Base-by-base conservation (phyloP, 2,329 filamentous ascomycete species). In the Fonsecaea monophora region DNA sequence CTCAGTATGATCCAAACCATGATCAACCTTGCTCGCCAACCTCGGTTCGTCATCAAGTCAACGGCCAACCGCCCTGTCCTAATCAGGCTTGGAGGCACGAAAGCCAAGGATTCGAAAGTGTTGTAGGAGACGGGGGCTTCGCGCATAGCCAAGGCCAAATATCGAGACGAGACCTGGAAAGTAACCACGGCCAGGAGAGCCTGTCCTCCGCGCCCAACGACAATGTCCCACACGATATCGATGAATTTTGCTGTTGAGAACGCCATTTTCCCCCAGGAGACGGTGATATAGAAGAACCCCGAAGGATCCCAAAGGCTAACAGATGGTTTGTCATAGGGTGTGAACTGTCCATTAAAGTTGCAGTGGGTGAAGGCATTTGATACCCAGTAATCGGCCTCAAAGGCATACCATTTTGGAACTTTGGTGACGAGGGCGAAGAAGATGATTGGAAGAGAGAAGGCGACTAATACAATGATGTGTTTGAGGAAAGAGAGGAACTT, bases 221-320 rank as follows among this genome's bases (percentile, higher is more conserved):
- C 42, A 12, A 78, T 68, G 58, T 79, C 77, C 77, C 77, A 79
- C 1, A 72, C 63, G 6, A 77, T 71, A 58, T 79, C 77, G 32
- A 79, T 75, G 2, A 74, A 70, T 54, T 79, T 79, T 8, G 72
- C 78, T 5, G 74, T 72, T 15, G 74, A 70, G 59, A 79, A 79
- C 0, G 73, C 59, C 64, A 70, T 64, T 32, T 35, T 57, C 10
- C 70, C 70, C 67, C 69, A 70, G 0, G 68, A 56, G 37, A 68
- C 61, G 8, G 63, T 67, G 40, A 71, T 71, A 53, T 69, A 62
- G 62, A 71, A 69, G 38, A 71, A 59, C 1, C 69, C 69, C 1
- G 58, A 53, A 15, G 18, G 42, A 35, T 65, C 65, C 71, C 72
- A 69, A 30, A 67, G 18, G 50, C 64, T 66, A 1, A 62, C 38